Conservation (phyloP, 768 basidiomycete genomes). For the Amanita polypyramis region DNA sequence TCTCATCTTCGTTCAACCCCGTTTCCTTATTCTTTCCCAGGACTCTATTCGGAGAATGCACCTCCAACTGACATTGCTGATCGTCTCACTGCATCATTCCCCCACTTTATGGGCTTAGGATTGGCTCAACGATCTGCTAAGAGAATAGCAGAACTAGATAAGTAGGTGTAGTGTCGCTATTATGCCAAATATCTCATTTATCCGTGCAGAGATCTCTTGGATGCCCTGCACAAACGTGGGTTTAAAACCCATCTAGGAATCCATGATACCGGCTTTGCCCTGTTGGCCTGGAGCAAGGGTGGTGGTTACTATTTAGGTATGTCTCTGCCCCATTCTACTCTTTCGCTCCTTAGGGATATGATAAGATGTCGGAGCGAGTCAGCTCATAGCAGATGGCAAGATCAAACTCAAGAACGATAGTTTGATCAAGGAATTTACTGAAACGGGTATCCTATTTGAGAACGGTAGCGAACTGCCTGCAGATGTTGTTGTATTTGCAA, state of each 20-base stretch:
- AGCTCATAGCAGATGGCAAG: slow-evolving; percentile 54
- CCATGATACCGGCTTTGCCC: slow-evolving; percentile 30
- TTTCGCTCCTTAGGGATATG: background rate
- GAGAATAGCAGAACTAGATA: slow-evolving; percentile 23
- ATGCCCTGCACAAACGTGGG: slow-evolving; percentile 34
- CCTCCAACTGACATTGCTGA: slow-evolving; percentile 42
- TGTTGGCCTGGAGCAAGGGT: slow-evolving; percentile 25
- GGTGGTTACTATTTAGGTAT: slow-evolving; percentile 52
- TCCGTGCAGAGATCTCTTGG: slow-evolving; percentile 26
- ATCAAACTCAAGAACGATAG: slow-evolving; percentile 63
- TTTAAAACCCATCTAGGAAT: slow-evolving; percentile 34
- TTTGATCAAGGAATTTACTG: slow-evolving; percentile 33
- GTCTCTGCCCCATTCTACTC: slow-evolving; percentile 6
- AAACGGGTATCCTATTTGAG: slow-evolving; percentile 35
- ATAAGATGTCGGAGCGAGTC: slow-evolving; percentile 47
- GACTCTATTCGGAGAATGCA: slow-evolving; percentile 32
- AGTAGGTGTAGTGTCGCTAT: slow-evolving; percentile 14
- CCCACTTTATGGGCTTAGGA: slow-evolving; percentile 19
- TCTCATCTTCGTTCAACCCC: background rate
- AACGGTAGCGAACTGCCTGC: slow-evolving; percentile 35
- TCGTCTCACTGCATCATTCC: slow-evolving; percentile 35
- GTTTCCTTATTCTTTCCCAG: slow-evolving; percentile 8
- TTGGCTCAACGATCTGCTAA: slow-evolving; percentile 13
- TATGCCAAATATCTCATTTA: background rate
- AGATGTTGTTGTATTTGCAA: slow-evolving; percentile 51